Conservation (phyloP, 768 basidiomycete species). For the Phaeotremella skinneri region DNA sequence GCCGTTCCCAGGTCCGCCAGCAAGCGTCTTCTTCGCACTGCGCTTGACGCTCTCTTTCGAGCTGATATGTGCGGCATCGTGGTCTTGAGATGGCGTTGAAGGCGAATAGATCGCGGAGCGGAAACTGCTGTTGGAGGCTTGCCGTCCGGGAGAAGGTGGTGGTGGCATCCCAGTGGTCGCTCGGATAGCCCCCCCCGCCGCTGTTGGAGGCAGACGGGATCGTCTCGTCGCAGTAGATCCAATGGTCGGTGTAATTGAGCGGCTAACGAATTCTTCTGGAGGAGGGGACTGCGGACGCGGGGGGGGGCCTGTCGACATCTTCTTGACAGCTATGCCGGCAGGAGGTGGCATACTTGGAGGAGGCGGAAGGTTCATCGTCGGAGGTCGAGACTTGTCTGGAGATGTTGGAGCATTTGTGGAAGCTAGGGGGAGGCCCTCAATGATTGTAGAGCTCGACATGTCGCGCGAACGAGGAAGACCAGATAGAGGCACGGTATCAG, state of each 20-base stretch:
- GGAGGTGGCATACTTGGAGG: constrained; percentile 51
- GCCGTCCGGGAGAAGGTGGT: constrained; percentile 28
- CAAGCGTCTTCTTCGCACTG: constrained; percentile 24
- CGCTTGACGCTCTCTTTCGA: constrained; percentile 34
- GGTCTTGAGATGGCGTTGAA: constrained; percentile 20
- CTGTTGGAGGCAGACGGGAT: constrained; percentile 25
- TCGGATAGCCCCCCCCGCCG: constrained; percentile 35
- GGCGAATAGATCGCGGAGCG: constrained; percentile 10
- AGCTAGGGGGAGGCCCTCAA: constrained; percentile 34
- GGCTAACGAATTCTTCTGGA: constrained; percentile 84
- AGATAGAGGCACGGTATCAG: too few species aligned
- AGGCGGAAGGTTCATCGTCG: constrained; percentile 50
- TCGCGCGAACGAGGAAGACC: constrained; percentile 20
- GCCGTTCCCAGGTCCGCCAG: too few species aligned
- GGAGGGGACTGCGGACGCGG: constrained; percentile 89
- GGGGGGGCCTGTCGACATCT: constrained; percentile 76
- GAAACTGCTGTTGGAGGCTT: constrained; percentile 30
- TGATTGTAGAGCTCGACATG: constrained; percentile 10
- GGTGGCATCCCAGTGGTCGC: constrained; percentile 25
- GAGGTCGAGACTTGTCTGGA: constrained; percentile 38
- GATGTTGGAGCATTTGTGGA: constrained; percentile 11
- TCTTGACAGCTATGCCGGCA: constrained; percentile 61
- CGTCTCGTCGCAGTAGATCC: constrained; percentile 23
- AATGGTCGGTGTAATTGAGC: constrained; percentile 57
- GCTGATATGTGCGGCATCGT: constrained; percentile 23